Evolutionary conservation across 306 rosid species (phyloP).

Genomic region (Corylus americana): DNA sequence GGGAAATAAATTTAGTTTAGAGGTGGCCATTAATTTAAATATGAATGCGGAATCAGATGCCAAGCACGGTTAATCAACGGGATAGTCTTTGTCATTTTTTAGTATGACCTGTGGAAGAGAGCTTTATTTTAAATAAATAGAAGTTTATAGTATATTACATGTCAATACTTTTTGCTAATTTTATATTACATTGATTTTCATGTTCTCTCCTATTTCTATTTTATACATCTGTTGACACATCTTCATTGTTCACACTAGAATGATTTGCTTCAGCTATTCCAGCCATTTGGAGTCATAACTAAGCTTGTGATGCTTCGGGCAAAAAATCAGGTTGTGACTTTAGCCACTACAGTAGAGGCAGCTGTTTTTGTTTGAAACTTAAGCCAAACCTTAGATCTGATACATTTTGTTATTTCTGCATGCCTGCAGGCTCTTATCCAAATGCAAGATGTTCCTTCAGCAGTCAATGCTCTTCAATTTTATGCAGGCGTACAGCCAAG

Average conservation of each 20-base stretch:
- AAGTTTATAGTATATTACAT: background rate
- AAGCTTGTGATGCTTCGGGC: conserved; percentile 99
- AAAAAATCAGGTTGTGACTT: conserved; percentile 81
- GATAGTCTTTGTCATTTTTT: background rate
- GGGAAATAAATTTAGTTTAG: background rate
- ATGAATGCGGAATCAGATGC: background rate
- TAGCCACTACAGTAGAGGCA: conserved; percentile 6
- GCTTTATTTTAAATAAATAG: background rate
- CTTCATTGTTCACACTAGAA: conserved; percentile 53
- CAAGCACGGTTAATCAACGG: background rate
- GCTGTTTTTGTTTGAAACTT: conserved; percentile 15
- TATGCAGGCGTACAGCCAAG: conserved; percentile 85
- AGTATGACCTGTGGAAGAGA: background rate
- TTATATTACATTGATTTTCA: background rate
- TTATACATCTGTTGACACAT: conserved; percentile 12
- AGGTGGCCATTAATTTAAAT: background rate
- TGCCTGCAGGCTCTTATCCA: conserved; percentile 85
- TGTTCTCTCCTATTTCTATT: background rate
- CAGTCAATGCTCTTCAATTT: conserved; percentile 81
- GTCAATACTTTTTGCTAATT: background rate
- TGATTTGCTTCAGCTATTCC: conserved; percentile 97
- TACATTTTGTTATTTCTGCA: conserved; percentile 15
- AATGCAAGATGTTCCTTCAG: conserved; percentile 91
- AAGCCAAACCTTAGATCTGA: conserved; percentile 2
- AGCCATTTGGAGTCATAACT: conserved; percentile 95